A percentile compares a stretch with the other conserved stretches of the same genome.
These are phyloP conservation scores for Rutstroemia sydowiana DNA, from an alignment of 2,329 filamentous ascomycete genomes.

Conservation along the genomic window DNA sequence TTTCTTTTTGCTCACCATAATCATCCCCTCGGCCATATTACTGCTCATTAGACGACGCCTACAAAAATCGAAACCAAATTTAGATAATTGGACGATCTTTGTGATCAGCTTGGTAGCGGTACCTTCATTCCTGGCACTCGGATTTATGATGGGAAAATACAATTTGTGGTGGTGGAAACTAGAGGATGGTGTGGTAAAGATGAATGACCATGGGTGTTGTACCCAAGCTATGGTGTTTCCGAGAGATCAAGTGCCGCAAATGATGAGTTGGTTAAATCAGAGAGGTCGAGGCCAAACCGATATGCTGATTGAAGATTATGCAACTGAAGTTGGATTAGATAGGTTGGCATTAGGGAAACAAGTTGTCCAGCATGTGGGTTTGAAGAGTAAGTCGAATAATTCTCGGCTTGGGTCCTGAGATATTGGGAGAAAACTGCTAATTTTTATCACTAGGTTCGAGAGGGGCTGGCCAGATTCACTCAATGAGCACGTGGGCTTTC, in stretches of 20 bases:
- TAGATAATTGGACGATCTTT: background rate
- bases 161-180: slow-evolving; percentile 3
- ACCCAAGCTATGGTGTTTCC: slow-evolving; percentile 18
- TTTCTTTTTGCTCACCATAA: background rate
- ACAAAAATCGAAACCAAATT: background rate
- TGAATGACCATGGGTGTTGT: slow-evolving; percentile 17
- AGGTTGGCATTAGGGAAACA: background rate
- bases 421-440: slow-evolving; percentile 7
- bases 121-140: slow-evolving; percentile 12
- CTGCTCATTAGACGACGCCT: background rate
- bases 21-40: background rate
- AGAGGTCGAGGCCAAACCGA: background rate
- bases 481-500: slow-evolving; percentile 17
- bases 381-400: background rate
- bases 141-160: slow-evolving; percentile 18
- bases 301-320: slow-evolving; percentile 3
- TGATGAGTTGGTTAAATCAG: background rate
- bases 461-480: slow-evolving; percentile 11
- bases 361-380: slow-evolving; percentile 4
- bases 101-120: slow-evolving; percentile 9
- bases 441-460: slow-evolving; percentile 17
- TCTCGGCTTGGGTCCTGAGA: no score
- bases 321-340: background rate
- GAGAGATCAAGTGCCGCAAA: background rate
- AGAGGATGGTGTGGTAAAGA: slow-evolving; percentile 10